Evolutionary conservation across 257 asterid genomes (phyloP), one percentile per base, ranked within the genome.

Genomic region (Fraxinus pennsylvanica): DNA sequence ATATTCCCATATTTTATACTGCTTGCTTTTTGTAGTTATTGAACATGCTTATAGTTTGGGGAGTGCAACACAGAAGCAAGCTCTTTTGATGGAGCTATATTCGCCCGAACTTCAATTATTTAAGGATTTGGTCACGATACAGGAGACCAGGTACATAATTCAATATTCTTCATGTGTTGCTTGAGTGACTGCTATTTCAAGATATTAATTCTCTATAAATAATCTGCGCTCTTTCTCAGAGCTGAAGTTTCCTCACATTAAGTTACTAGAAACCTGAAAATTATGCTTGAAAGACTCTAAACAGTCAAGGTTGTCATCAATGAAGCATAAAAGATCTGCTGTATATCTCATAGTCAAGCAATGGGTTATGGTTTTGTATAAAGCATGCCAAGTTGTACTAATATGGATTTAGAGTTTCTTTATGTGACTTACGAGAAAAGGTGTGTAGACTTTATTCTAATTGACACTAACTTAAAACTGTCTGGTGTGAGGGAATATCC

Each of bases 21-120:
- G 6, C 22, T 76, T 72, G 25, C 65, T 45, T 68, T 59, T 82
- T 82, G 87, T 88, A 95, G 99, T 91, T 83, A 80, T 93, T 81
- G 97, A 94, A 77, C 97, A 92, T 77, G 99, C 96, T 3, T 95
- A 89, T 86, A 39, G 68, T 61, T 80, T 93, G 92, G 98, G 97
- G 78, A 93, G 85, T 84, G 91, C 97, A 72, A 84, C 84, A 81
- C 99, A 93, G 89, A 95, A 95, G 84, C 98, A 92, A 83, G 76
- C 93, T 82, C 96, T 95, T 82, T 89, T 95, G 52, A 74, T 85
- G 83, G 99, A 95, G 87, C 86, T 95, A 72, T 95, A 88, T 82
- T 95, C 99, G 0, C 93, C 97, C 3, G 98, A 93, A 75, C 93
- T 95, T 76, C 96, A 91, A 85, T 70, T 93, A 76, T 93, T 95